A percentile compares a stretch with the other conserved stretches of the same genome.
Evolutionary conservation across 352 stramenopile species (phyloP).

Genomic region (Hyaloperonospora brassicae): DNA sequence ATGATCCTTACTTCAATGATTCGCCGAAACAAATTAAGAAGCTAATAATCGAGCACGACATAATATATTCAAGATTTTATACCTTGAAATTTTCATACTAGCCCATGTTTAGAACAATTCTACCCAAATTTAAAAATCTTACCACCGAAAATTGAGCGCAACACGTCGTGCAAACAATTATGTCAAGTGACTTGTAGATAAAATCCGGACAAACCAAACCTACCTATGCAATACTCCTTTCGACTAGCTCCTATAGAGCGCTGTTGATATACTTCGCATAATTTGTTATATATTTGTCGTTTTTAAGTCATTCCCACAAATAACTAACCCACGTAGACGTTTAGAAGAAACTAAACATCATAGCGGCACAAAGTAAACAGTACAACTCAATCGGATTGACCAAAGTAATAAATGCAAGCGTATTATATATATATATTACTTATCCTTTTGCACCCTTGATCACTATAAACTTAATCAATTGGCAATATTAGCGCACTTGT

Average conservation of each 20-base stretch:
- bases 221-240: too few relatives aligned
- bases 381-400: conserved; percentile 1
- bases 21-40: not conserved
- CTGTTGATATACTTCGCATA: too few relatives aligned
- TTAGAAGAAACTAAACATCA: too few relatives aligned
- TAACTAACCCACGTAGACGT: too few relatives aligned
- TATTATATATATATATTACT: not conserved
- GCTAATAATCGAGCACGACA: too few relatives aligned
- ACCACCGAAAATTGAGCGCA: conserved; percentile 1
- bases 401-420: not conserved
- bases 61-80: too few relatives aligned
- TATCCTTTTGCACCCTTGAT: not conserved
- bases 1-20: conserved; percentile 8
- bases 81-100: conserved; percentile 1
- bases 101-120: conserved; percentile 7
- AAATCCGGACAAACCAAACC: too few relatives aligned
- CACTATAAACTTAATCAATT: not conserved
- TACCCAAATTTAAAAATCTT: conserved; percentile 9
- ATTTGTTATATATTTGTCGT: too few relatives aligned
- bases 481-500: not conserved
- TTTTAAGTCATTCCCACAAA: too few relatives aligned
- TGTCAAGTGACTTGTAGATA: too few relatives aligned
- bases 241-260: too few relatives aligned
- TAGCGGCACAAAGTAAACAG: not conserved
- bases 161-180: not conserved